Conservation (phyloP, 805 yeast genomes). For the Candida methanosorbosa region DNA sequence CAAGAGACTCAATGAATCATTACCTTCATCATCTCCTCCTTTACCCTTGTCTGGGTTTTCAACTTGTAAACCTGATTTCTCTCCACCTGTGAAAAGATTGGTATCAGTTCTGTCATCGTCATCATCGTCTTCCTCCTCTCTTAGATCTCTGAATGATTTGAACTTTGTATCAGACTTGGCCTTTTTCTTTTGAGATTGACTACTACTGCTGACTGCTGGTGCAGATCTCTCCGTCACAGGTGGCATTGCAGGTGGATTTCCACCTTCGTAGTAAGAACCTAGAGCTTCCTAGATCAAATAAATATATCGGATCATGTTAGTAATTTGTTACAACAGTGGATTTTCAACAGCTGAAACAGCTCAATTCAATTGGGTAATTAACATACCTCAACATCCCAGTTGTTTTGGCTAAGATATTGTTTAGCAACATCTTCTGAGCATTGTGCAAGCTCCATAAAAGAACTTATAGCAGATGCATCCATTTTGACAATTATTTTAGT, state of each 20-base stretch:
- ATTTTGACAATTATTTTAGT: neutral
- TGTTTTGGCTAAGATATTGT: conserved; percentile 24
- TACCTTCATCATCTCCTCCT: no score
- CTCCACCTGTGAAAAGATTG: conserved; percentile 49
- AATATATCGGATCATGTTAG: no score
- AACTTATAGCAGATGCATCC: neutral
- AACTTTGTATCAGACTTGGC: conserved; percentile 10
- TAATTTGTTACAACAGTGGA: no score
- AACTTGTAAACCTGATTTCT: conserved; percentile 71
- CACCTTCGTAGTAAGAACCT: no score
- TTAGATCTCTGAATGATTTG: conserved; percentile 24
- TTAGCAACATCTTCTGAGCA: conserved; percentile 28
- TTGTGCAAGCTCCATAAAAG: conserved; percentile 28
- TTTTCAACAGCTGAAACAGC: no score
- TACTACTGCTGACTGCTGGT: conserved; percentile 1
- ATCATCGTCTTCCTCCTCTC: conserved; percentile 22
- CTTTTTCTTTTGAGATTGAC: no score
- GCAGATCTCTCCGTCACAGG: conserved; percentile 1
- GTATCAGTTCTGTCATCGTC: conserved; percentile 27
- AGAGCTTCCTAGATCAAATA: no score
- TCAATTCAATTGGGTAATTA: no score
- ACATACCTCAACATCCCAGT: no score
- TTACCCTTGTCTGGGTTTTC: conserved; percentile 52
- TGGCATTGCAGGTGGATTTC: neutral
- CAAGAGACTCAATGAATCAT: conserved; percentile 34